Base-by-base conservation (phyloP, 2,329 filamentous ascomycete species). In the Aspergillus sp. region DNA sequence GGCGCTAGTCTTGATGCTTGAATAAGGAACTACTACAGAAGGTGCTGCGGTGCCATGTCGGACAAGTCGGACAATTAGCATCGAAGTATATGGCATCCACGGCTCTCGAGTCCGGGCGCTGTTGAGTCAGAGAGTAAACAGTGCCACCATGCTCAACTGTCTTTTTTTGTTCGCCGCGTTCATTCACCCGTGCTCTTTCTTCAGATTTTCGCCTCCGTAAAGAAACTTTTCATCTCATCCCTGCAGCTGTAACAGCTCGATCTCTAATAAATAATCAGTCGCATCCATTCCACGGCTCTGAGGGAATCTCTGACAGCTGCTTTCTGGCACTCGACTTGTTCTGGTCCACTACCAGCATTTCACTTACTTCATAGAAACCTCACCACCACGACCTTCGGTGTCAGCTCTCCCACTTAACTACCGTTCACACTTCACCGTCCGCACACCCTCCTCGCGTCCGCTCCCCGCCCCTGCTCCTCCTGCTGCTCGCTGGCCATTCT, bases 61-160 rank as follows among this genome's bases (percentile, higher is more conserved):
- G 44, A 47, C 44, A 19, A 11, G 37, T 51, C 48, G 35, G 48
- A 33, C 48, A 51, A 51, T 51, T 12, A 41, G 23, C 44, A 47
- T 46, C 51, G 24, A 24, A 41, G 23, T 47, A 33, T 41, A 43
- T 55, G 23, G 40, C 11, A 43, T 40, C 27, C 21, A 23, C 31
- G 41, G 15, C 41, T 19, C 33, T 46, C 31, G 41, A 40, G 27
- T 37, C 40, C 40, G 41, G 53, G 45, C 37, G 27, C 35, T 55
- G 31, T 57, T 57, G 55, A 57, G 47, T 57, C 49, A 57, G 46
- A 57, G 46, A 52, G 43, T 56, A 59, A 58, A 47, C 49, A 55
- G 52, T 56, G 58, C 48, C 53, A 56, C 57, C 44, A 19, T 43
- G 24, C 50, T 33, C 8, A 12, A 57, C 27, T 27, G 27, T 37